Conservation (phyloP, 768 basidiomycete genomes). For the Sarcodon aspratus region DNA sequence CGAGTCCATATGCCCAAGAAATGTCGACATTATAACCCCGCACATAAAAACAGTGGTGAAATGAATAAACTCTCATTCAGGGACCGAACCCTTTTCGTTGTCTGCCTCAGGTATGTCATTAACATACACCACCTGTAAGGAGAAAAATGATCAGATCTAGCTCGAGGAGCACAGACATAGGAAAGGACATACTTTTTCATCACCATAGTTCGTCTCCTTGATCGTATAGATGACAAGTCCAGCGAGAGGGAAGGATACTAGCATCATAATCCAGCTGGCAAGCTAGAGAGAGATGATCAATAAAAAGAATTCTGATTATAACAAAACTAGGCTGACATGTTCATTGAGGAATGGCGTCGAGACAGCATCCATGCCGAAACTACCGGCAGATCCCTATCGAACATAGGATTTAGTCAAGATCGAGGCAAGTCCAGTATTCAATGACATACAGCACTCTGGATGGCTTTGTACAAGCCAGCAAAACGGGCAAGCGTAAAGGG, state of each 20-base stretch:
- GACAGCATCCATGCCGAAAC: constrained; percentile 35
- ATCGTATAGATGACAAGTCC: constrained; percentile 20
- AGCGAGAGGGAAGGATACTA: constrained; percentile 23
- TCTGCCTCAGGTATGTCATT: no score
- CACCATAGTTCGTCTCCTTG: constrained; percentile 26
- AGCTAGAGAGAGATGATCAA: constrained; percentile 10
- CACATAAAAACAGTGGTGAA: no score
- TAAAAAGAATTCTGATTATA: neutral
- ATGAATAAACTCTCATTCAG: no score
- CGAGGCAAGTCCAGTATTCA: neutral
- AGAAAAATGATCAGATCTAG: no score
- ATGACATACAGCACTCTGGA: constrained; percentile 14
- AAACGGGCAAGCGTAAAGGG: constrained; percentile 32
- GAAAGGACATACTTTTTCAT: constrained; percentile 14
- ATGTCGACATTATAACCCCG: no score
- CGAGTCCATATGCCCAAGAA: no score
- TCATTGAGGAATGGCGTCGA: constrained; percentile 32
- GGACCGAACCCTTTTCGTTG: no score
- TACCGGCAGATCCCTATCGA: constrained; percentile 21
- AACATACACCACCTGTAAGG: no score
- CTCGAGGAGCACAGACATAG: no score
- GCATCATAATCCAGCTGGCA: constrained; percentile 22
- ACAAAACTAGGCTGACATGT: constrained; percentile 9
- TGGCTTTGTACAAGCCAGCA: constrained; percentile 32
- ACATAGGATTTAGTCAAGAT: neutral